phyloP scores from a whole-genome alignment of 306 rosid genomes.

The Cicer pinnatifidum region DNA sequence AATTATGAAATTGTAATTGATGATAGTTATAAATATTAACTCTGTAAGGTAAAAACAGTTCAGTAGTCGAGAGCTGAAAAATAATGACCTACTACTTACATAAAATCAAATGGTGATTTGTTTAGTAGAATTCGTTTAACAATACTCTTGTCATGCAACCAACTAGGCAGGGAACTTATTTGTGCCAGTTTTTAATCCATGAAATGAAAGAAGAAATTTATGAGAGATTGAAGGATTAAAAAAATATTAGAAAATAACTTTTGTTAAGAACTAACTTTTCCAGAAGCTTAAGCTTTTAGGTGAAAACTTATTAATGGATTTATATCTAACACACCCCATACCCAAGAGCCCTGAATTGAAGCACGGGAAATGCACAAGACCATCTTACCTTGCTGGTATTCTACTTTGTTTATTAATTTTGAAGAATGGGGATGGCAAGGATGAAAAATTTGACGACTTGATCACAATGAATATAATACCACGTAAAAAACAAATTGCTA shows the following conservation, averaged over 20 bases:
- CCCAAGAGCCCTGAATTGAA: not conserved
- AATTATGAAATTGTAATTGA: not conserved
- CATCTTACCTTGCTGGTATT: not conserved
- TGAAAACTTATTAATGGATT: not conserved
- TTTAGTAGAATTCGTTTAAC: not conserved
- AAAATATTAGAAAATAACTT: not conserved
- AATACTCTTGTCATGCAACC: not conserved
- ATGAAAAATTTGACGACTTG: not conserved
- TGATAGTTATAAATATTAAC: not conserved
- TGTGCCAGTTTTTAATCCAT: not conserved
- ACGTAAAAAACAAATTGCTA: not conserved
- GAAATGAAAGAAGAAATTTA: not conserved
- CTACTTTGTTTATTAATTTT: not conserved
- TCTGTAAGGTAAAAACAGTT: not conserved
- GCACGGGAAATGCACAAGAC: not conserved
- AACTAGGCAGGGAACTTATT: not conserved
- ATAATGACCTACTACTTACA: not conserved
- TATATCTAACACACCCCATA: not conserved
- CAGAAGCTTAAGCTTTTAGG: not conserved
- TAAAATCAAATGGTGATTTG: conserved; percentile 15
- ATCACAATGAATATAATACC: conserved; percentile 1
- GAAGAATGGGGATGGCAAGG: conserved; percentile 7
- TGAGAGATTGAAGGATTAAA: not conserved
- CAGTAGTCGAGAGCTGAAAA: not conserved
- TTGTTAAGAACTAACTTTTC: not conserved